Evolutionary conservation across 192 early-diverging fungal genomes (phyloP).

Genomic region (Backusella circina): DNA sequence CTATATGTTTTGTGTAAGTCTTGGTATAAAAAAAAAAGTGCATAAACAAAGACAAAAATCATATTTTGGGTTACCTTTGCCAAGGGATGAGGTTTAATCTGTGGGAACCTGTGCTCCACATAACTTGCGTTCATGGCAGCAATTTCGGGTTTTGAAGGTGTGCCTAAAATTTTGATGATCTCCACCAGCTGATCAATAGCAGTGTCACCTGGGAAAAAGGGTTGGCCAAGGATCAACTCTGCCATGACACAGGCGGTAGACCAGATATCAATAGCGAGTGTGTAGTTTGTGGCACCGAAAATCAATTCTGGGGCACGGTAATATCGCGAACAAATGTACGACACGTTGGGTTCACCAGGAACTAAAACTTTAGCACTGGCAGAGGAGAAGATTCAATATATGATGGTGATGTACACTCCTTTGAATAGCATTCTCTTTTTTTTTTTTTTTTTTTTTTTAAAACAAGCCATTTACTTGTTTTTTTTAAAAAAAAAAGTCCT

Average conservation of each 20-base stretch:
- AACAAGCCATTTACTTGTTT: too few relatives aligned
- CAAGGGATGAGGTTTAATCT: conserved; percentile 93
- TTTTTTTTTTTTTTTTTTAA: too few relatives aligned
- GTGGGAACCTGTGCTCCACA: conserved; percentile 97
- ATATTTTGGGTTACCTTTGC: conserved; percentile 50
- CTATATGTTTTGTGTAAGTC: conserved; percentile 18
- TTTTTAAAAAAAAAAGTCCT: too few relatives aligned
- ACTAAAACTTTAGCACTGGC: conserved; percentile 89
- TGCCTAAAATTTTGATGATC: conserved; percentile 98
- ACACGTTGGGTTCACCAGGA: conserved; percentile 94
- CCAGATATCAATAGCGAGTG: conserved; percentile 88
- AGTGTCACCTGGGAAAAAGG: conserved; percentile 95
- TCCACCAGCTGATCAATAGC: conserved; percentile 98
- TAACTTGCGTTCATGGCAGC: conserved; percentile 97
- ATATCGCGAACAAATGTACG: conserved; percentile 96
- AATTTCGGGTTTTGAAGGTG: conserved; percentile 95
- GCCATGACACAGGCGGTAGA: conserved; percentile 97
- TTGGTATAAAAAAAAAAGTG: not conserved
- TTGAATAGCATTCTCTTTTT: too few relatives aligned
- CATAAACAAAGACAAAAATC: not conserved
- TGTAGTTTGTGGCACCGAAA: conserved; percentile 93
- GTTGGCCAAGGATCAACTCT: conserved; percentile 90
- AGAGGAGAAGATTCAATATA: not conserved
- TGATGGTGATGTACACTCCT: too few relatives aligned
- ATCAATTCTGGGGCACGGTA: conserved; percentile 96